A percentile compares a stretch with the other conserved stretches of the same genome.
Conservation (phyloP, 176 grass and related monocot species). For the Oryza officinalis region DNA sequence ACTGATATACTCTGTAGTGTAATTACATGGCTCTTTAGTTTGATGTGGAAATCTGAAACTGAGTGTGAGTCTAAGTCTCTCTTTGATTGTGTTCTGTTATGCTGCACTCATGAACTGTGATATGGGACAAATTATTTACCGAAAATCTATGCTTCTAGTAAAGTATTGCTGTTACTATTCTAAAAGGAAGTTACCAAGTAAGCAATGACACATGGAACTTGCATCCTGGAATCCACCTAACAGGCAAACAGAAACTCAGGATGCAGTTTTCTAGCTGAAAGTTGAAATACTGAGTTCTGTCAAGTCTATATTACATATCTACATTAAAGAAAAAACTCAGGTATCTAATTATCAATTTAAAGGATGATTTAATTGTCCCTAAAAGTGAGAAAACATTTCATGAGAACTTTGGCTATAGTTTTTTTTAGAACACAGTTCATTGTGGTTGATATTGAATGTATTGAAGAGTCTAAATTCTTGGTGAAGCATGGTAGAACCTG, state of each 20-base stretch:
- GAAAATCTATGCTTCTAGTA: background rate
- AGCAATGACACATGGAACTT: background rate
- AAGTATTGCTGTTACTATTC: background rate
- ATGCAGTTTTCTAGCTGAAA: slow-evolving; percentile 13
- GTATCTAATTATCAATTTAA: background rate
- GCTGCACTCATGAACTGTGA: background rate
- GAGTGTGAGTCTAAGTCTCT: background rate
- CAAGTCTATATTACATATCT: background rate
- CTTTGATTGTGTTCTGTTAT: background rate
- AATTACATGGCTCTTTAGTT: background rate
- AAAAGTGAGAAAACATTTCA: background rate
- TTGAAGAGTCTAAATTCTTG: background rate
- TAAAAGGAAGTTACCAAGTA: background rate
- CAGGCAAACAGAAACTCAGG: background rate
- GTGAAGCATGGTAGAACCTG: background rate
- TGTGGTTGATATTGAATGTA: background rate
- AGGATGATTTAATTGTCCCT: background rate
- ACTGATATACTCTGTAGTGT: background rate
- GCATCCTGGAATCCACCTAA: background rate
- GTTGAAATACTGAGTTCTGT: background rate
- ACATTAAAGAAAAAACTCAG: background rate
- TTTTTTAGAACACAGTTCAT: background rate
- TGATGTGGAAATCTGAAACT: background rate
- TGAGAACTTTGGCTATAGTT: background rate
- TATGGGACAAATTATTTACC: background rate